Conservation (phyloP, 2,329 filamentous ascomycete species). For the Mycosphaerella sp. region DNA sequence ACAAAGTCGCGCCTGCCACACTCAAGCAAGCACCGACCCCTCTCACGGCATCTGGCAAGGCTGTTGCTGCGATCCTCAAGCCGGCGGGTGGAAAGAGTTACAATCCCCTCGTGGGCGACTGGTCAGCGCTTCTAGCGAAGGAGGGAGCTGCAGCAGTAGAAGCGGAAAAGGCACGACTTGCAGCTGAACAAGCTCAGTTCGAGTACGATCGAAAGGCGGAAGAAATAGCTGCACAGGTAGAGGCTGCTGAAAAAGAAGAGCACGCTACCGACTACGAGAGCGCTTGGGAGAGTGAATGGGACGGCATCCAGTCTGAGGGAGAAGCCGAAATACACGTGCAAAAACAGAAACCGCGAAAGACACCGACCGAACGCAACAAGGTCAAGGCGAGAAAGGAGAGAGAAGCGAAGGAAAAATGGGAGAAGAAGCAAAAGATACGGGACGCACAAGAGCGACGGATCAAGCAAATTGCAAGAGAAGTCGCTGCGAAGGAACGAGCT, state of each 20-base stretch:
- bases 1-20: slow-evolving; percentile 67
- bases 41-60: slow-evolving; percentile 73
- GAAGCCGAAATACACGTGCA: slow-evolving; percentile 59
- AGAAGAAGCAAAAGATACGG: slow-evolving; percentile 66
- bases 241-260: slow-evolving; percentile 66
- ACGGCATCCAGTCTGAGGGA: slow-evolving; percentile 47
- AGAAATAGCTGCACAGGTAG: slow-evolving; percentile 69
- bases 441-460: slow-evolving; percentile 66
- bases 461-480: slow-evolving; percentile 61
- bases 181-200: slow-evolving; percentile 59
- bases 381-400: slow-evolving; percentile 83
- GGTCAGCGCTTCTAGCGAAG: slow-evolving; percentile 65
- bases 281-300: slow-evolving; percentile 81
- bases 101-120: slow-evolving; percentile 83
- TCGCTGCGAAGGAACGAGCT: slow-evolving; percentile 53
- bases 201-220: slow-evolving; percentile 62
- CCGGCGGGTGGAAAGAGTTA: slow-evolving; percentile 84
- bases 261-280: slow-evolving; percentile 59
- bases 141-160: slow-evolving; percentile 76
- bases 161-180: slow-evolving; percentile 67
- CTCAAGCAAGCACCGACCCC: slow-evolving; percentile 72
- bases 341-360: slow-evolving; percentile 80
- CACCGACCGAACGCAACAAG: slow-evolving; percentile 77
- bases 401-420: slow-evolving; percentile 69
- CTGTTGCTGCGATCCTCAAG: slow-evolving; percentile 68